These are phyloP conservation scores for Dictyostelium capitatum DNA, from an alignment of 78 protist genomes.

Conservation along the genomic window DNA sequence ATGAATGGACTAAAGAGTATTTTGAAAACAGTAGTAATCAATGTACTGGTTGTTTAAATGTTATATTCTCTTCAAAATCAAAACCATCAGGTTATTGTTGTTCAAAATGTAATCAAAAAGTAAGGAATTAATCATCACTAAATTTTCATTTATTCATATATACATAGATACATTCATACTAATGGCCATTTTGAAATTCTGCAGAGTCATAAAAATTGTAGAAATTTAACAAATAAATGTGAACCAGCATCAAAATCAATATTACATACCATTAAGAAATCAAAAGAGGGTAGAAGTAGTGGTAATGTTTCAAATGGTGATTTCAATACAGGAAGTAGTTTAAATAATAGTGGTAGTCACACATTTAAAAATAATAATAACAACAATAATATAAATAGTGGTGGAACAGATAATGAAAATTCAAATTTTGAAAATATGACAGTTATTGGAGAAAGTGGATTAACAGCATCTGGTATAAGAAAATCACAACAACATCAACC, in stretches of 20 bases:
- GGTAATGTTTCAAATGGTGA: conserved; percentile 5
- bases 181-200: neutral
- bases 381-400: neutral
- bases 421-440: conserved; percentile 1
- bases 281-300: conserved; percentile 24
- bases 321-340: neutral
- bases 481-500: neutral
- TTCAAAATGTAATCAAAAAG: conserved; percentile 50
- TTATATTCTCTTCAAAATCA: conserved; percentile 39
- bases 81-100: conserved; percentile 50
- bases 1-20: conserved; percentile 65
- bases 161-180: too few relatives aligned
- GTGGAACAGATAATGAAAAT: neutral
- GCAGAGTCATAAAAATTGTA: conserved; percentile 70
- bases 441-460: neutral
- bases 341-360: neutral
- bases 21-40: conserved; percentile 19
- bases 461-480: neutral
- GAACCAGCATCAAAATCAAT: conserved; percentile 46
- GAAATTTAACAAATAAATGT: conserved; percentile 29
- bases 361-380: too few relatives aligned
- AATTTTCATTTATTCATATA: neutral
- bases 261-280: neutral
- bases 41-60: conserved; percentile 71
- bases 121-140: neutral